phyloP scores from a whole-genome alignment of 2,329 filamentous ascomycete species.

The Pseudocercospora crystallina region DNA sequence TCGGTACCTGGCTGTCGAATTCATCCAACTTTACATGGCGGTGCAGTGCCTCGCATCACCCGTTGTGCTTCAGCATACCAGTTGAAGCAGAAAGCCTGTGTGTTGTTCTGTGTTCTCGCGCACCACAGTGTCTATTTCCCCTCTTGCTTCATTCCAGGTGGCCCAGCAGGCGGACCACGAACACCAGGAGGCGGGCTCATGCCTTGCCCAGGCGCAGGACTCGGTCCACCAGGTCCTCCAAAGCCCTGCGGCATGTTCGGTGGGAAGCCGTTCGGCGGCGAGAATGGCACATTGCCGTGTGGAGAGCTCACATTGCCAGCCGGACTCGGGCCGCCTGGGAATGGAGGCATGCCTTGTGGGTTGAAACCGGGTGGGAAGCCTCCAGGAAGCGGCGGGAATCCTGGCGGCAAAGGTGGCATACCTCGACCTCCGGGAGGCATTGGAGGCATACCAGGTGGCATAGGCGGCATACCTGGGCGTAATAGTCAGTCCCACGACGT shows the following conservation, averaged over 20 bases:
- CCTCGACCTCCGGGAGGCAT: slow-evolving; percentile 25
- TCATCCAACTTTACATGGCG: no score
- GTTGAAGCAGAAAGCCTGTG: no score
- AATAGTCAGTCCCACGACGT: slow-evolving; percentile 4
- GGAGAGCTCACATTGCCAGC: slow-evolving; percentile 14
- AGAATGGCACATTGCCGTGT: slow-evolving; percentile 29
- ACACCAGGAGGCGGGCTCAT: slow-evolving; percentile 21
- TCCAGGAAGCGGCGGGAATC: slow-evolving; percentile 39
- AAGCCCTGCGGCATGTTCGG: slow-evolving; percentile 18
- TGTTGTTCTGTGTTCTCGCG: no score
- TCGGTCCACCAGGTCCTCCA: slow-evolving; percentile 19
- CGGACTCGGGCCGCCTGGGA: slow-evolving; percentile 24
- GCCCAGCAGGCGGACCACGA: slow-evolving; percentile 18
- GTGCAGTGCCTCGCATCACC: no score
- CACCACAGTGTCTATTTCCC: neutral
- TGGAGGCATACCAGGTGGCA: slow-evolving; percentile 26
- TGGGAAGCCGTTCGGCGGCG: slow-evolving; percentile 34
- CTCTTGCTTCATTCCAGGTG: slow-evolving; percentile 12
- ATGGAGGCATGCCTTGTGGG: slow-evolving; percentile 34
- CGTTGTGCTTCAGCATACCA: no score
- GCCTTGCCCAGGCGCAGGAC: slow-evolving; percentile 16
- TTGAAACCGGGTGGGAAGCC: slow-evolving; percentile 38
- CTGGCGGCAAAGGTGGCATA: slow-evolving; percentile 35
- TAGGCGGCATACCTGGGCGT: slow-evolving; percentile 22
- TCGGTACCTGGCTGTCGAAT: no score